Conservation (phyloP, 2,329 filamentous ascomycete species). For the Dactylonectria estremocensis region DNA sequence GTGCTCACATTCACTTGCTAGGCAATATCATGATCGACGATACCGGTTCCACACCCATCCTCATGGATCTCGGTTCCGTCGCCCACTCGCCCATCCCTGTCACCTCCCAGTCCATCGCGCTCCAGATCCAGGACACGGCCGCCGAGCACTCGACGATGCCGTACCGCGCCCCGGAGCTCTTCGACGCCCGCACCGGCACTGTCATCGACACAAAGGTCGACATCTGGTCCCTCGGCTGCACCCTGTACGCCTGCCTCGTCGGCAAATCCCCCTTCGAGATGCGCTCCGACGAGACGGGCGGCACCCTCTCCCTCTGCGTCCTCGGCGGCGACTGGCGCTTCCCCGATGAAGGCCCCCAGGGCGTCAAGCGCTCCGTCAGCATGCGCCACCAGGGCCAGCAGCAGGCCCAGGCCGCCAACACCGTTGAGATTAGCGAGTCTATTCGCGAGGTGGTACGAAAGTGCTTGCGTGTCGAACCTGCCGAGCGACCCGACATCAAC, state of each 20-base stretch:
- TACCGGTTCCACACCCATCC: slow-evolving; percentile 87
- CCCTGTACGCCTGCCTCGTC: slow-evolving; percentile 96
- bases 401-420: slow-evolving; percentile 48
- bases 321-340: slow-evolving; percentile 97
- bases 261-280: slow-evolving; percentile 98
- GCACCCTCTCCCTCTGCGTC: slow-evolving; percentile 92
- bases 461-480: slow-evolving; percentile 89
- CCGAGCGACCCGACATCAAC: slow-evolving; percentile 88
- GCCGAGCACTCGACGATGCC: slow-evolving; percentile 99
- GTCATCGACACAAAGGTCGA: slow-evolving; percentile 97
- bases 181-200: slow-evolving; percentile 95
- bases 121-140: slow-evolving; percentile 93
- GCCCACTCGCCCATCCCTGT: slow-evolving; percentile 90
- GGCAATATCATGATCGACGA: slow-evolving; percentile 99
- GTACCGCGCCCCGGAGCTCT: slow-evolving; percentile 96
- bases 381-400: slow-evolving; percentile 52
- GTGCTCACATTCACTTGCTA: slow-evolving; percentile 47
- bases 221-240: slow-evolving; percentile 98
- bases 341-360: slow-evolving; percentile 84
- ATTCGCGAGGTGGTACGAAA: slow-evolving; percentile 90
- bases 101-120: slow-evolving; percentile 89
- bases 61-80: slow-evolving; percentile 97
- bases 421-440: slow-evolving; percentile 79
- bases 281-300: slow-evolving; percentile 95
- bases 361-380: slow-evolving; percentile 63